Evolutionary conservation across 2,329 filamentous ascomycete species (phyloP).

Genomic region (Apiospora marii): DNA sequence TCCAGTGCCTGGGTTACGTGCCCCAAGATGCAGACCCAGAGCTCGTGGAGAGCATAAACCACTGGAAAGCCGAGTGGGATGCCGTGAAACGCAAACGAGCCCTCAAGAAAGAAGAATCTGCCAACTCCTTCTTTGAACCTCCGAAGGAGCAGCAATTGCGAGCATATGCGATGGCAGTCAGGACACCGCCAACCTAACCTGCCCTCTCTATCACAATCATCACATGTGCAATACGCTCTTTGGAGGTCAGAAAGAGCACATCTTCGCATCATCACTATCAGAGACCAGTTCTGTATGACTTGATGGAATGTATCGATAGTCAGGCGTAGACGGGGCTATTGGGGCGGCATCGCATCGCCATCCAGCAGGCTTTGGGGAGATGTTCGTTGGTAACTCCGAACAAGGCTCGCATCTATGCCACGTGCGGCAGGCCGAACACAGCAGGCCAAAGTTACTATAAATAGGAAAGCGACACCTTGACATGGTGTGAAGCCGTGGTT

Average conservation of each 20-base stretch:
- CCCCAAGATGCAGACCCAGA: slow-evolving; percentile 61
- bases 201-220: background rate
- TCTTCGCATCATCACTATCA: background rate
- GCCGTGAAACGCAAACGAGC: slow-evolving; percentile 56
- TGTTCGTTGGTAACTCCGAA: background rate
- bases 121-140: slow-evolving; percentile 2
- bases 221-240: background rate
- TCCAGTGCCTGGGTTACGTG: slow-evolving; percentile 59
- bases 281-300: background rate
- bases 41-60: slow-evolving; percentile 64
- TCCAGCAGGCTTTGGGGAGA: background rate
- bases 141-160: background rate
- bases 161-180: background rate
- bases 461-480: background rate
- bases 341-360: background rate
- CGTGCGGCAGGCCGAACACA: background rate
- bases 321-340: background rate
- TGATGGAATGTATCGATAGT: background rate
- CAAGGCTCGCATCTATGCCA: background rate
- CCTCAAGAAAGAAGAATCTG: slow-evolving; percentile 32
- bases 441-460: background rate
- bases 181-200: background rate
- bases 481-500: background rate
- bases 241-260: background rate
- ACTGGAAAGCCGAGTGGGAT: slow-evolving; percentile 69